phyloP scores from a whole-genome alignment of 306 rosid genomes.

The Fragaria iinumae region DNA sequence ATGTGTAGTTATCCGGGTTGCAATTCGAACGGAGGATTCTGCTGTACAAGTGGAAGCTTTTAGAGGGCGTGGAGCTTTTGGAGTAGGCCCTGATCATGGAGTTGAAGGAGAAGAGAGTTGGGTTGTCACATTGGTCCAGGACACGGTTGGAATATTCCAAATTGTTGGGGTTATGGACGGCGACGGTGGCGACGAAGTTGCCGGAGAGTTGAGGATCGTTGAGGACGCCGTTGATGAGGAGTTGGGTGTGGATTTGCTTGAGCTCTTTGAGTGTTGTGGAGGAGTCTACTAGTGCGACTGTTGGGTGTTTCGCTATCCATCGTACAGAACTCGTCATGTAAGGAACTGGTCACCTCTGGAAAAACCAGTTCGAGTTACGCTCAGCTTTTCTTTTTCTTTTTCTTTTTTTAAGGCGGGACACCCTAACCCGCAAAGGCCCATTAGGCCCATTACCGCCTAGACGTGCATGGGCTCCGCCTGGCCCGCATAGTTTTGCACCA shows the following conservation, averaged over 20 bases:
- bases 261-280: constrained; percentile 34
- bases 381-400: too few species aligned
- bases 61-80: constrained; percentile 45
- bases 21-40: constrained; percentile 29
- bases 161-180: constrained; percentile 32
- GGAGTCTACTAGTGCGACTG: constrained; percentile 33
- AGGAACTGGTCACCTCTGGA: too few species aligned
- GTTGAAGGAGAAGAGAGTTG: constrained; percentile 54
- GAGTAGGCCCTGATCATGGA: constrained; percentile 67
- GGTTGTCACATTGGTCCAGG: constrained; percentile 31
- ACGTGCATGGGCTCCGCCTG: too few species aligned
- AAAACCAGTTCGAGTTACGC: too few species aligned
- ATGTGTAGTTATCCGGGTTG: constrained; percentile 54
- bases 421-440: too few species aligned
- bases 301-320: constrained; percentile 38
- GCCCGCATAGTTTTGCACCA: too few species aligned
- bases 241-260: constrained; percentile 51
- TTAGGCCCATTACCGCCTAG: too few species aligned
- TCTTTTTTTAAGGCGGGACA: too few species aligned
- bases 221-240: constrained; percentile 32
- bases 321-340: constrained; percentile 33
- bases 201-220: constrained; percentile 25
- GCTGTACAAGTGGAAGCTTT: constrained; percentile 45
- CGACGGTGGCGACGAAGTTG: constrained; percentile 40
- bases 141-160: constrained; percentile 27